Percentiles rank a stretch among this genome's conserved stretches.
Conservation (phyloP, 352 stramenopile species). For the Phytopythium litorale region DNA sequence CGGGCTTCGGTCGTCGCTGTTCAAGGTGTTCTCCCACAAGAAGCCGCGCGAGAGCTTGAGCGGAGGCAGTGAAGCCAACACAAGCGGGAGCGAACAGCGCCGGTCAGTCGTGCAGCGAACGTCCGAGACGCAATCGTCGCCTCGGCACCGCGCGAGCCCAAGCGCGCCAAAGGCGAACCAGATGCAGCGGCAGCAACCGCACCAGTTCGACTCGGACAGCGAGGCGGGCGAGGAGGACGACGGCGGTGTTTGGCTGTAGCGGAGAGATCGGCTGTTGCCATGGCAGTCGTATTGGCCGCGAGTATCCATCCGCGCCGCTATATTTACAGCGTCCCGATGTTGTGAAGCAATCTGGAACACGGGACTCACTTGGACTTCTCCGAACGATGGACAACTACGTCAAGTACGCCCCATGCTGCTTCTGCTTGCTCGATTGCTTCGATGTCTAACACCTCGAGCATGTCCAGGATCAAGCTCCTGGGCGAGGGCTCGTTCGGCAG, state of each 20-base stretch:
- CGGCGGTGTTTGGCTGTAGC: conserved; percentile 56
- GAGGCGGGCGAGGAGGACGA: conserved; percentile 40
- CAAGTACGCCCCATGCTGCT: conserved; percentile 16
- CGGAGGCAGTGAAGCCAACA: conserved; percentile 7
- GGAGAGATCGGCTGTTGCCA: neutral
- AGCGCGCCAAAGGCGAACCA: neutral
- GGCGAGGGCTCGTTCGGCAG: conserved; percentile 90
- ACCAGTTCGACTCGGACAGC: conserved; percentile 18
- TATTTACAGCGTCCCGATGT: neutral
- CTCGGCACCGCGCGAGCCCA: conserved; percentile 12
- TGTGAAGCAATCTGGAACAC: neutral
- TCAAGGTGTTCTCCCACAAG: conserved; percentile 21
- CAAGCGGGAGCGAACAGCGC: neutral
- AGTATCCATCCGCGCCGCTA: neutral
- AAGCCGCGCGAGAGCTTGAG: conserved; percentile 5
- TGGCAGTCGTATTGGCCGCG: neutral
- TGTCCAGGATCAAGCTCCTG: conserved; percentile 49
- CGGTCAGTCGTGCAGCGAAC: conserved; percentile 14
- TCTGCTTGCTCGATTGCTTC: neutral
- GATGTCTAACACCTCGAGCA: neutral
- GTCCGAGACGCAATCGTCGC: conserved; percentile 24
- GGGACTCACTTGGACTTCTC: too few relatives aligned
- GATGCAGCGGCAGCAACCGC: conserved; percentile 10
- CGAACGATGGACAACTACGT: conserved; percentile 41
- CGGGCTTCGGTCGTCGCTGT: conserved; percentile 33